phyloP scores from a whole-genome alignment of 1,284 basidiomycete species.

The Cryptococcus amylolentus region DNA sequence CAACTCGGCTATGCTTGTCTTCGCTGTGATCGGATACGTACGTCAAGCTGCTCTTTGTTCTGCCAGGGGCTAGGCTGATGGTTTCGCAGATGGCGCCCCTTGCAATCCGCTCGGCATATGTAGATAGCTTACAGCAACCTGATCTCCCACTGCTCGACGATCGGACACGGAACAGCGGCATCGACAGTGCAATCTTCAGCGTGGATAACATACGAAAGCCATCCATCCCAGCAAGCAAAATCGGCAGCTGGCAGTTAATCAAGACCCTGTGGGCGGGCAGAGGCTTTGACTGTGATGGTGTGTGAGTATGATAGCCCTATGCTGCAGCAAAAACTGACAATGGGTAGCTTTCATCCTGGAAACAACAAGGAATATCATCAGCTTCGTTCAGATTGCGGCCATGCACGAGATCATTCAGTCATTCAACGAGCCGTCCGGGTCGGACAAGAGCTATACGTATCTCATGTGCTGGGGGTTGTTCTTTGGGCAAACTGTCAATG shows the following conservation, averaged over 20 bases:
- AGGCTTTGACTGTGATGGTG: slow-evolving; percentile 24
- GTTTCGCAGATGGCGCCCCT: slow-evolving; percentile 26
- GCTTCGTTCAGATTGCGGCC: slow-evolving; percentile 35
- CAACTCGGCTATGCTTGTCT: slow-evolving; percentile 39
- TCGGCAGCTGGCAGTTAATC: slow-evolving; percentile 27
- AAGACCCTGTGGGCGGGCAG: slow-evolving; percentile 33
- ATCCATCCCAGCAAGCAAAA: slow-evolving; percentile 5
- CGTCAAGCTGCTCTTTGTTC: slow-evolving; percentile 7
- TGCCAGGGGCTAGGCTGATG: background rate
- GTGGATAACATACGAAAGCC: slow-evolving; percentile 5
- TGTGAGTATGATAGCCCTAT: slow-evolving; percentile 21
- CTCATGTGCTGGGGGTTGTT: slow-evolving; percentile 46
- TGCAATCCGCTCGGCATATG: slow-evolving; percentile 24
- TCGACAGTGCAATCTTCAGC: slow-evolving; percentile 6
- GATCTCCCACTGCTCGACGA: slow-evolving; percentile 45
- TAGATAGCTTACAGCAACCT: slow-evolving; percentile 25
- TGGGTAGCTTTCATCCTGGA: slow-evolving; percentile 32
- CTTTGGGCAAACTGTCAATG: slow-evolving; percentile 33
- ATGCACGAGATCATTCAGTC: slow-evolving; percentile 41
- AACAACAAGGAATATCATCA: slow-evolving; percentile 25
- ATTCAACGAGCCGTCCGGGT: slow-evolving; percentile 21
- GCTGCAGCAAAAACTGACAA: background rate
- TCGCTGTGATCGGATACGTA: slow-evolving; percentile 41
- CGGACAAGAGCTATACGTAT: slow-evolving; percentile 39
- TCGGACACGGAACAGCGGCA: slow-evolving; percentile 26